Conservation (phyloP, 2,329 filamentous ascomycete genomes). For the Capronia coronata region DNA sequence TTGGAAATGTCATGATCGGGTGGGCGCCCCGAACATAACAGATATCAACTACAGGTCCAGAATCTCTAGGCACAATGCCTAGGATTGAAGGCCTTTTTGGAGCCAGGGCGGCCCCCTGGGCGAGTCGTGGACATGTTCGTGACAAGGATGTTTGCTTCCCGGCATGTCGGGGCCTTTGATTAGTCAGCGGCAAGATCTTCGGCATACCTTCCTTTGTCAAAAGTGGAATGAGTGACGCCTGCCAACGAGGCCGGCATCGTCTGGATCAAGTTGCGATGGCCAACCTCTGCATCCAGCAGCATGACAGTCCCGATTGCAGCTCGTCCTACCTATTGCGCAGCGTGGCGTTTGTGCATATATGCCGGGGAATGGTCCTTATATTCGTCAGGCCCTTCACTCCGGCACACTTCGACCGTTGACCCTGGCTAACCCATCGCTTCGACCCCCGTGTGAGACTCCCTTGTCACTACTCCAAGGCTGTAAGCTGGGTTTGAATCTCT, state of each 20-base stretch:
- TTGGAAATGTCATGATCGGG: too few species aligned
- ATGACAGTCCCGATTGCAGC: constrained; percentile 15
- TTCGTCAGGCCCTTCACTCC: not conserved
- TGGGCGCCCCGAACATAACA: too few species aligned
- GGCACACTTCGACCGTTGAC: constrained; percentile 1
- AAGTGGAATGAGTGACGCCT: constrained; percentile 21
- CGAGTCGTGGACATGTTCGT: too few species aligned
- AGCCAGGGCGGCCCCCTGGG: too few species aligned
- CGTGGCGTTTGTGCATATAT: constrained; percentile 4
- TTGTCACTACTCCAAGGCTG: constrained; percentile 3
- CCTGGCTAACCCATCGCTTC: constrained; percentile 1
- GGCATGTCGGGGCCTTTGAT: too few species aligned
- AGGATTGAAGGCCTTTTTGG: too few species aligned
- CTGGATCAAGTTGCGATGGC: constrained; percentile 9
- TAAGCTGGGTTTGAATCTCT: not conserved
- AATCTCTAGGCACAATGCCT: too few species aligned
- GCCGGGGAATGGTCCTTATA: not conserved
- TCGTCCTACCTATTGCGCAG: constrained; percentile 6
- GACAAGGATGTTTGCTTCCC: too few species aligned
- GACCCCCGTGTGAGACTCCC: not conserved
- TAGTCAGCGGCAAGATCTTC: too few species aligned
- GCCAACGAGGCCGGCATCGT: constrained; percentile 4
- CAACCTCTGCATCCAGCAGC: constrained; percentile 10
- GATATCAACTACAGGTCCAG: too few species aligned
- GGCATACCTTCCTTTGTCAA: constrained; percentile 14